These are phyloP conservation scores for Halteria grandinella DNA, from an alignment of 73 alveolate genomes.

Conservation along the genomic window DNA sequence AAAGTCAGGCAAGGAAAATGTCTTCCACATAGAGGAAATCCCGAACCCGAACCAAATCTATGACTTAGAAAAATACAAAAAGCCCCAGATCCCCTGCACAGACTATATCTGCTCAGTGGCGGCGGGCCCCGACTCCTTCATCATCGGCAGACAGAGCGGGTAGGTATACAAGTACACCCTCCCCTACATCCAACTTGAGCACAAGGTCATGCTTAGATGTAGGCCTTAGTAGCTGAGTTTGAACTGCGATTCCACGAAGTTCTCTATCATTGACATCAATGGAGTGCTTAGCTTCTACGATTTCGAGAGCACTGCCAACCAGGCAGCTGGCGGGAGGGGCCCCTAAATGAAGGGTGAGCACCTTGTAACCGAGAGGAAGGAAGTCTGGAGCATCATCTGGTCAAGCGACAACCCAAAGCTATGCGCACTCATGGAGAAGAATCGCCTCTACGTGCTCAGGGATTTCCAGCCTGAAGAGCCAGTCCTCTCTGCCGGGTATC, in stretches of 20 bases:
- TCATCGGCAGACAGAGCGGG: constrained; percentile 94
- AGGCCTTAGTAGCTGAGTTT: constrained; percentile 74
- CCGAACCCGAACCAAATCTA: constrained; percentile 87
- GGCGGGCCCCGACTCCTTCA: constrained; percentile 93
- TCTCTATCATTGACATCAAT: constrained; percentile 83
- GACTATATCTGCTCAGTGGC: constrained; percentile 97
- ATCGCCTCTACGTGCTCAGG: constrained; percentile 89
- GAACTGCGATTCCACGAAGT: constrained; percentile 82
- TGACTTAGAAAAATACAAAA: constrained; percentile 81
- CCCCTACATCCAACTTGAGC: constrained; percentile 84
- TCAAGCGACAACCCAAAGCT: constrained; percentile 95
- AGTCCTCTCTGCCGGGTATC: constrained; percentile 93
- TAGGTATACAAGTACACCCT: constrained; percentile 86
- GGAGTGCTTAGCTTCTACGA: constrained; percentile 82
- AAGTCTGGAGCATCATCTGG: constrained; percentile 99
- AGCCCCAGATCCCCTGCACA: constrained; percentile 75
- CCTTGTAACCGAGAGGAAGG: constrained; percentile 84
- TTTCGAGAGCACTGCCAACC: constrained; percentile 55
- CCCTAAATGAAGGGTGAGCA: constrained; percentile 52
- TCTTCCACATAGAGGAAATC: constrained; percentile 94
- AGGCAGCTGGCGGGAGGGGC: constrained; percentile 33
- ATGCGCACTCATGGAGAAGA: constrained; percentile 98
- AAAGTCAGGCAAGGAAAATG: constrained; percentile 95
- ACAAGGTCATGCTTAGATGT: constrained; percentile 68
- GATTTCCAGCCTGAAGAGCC: constrained; percentile 95